These are phyloP conservation scores for Botrytis tulipae DNA, from an alignment of 2,329 filamentous ascomycete genomes.

Conservation along the genomic window DNA sequence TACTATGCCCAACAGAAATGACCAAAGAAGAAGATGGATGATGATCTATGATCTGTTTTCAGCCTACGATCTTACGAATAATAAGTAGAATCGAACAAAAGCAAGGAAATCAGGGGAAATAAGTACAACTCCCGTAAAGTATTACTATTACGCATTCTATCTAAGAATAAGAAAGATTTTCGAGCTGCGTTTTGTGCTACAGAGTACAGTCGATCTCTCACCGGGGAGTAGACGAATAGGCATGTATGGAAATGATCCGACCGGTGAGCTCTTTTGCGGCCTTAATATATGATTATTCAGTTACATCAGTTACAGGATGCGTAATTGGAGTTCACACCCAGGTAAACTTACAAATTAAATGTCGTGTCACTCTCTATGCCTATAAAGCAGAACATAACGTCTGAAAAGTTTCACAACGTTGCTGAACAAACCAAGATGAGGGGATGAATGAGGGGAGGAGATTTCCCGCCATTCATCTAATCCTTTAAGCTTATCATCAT, in stretches of 20 bases:
- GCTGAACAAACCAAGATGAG: conserved; percentile 4
- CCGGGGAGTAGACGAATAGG: background rate
- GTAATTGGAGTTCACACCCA: background rate
- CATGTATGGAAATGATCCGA: background rate
- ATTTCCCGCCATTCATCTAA: background rate
- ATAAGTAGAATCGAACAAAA: background rate
- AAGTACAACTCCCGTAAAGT: background rate
- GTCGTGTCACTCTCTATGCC: background rate
- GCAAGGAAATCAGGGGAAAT: background rate
- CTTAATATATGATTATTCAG: background rate
- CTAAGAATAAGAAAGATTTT: background rate
- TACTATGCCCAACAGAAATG: background rate
- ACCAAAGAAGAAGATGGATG: background rate
- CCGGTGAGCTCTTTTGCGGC: conserved; percentile 3
- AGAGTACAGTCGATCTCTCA: background rate
- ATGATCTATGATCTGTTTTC: background rate
- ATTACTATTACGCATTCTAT: background rate
- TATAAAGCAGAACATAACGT: background rate
- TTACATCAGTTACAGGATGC: background rate
- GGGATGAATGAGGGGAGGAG: background rate
- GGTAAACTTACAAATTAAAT: background rate
- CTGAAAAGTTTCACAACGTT: conserved; percentile 9
- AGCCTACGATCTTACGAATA: background rate
- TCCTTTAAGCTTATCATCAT: background rate
- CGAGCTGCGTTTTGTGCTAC: background rate